A percentile compares a stretch with the other conserved stretches of the same genome.
Evolutionary conservation across 768 basidiomycete species (phyloP).

Genomic region (Mycena latifolia): DNA sequence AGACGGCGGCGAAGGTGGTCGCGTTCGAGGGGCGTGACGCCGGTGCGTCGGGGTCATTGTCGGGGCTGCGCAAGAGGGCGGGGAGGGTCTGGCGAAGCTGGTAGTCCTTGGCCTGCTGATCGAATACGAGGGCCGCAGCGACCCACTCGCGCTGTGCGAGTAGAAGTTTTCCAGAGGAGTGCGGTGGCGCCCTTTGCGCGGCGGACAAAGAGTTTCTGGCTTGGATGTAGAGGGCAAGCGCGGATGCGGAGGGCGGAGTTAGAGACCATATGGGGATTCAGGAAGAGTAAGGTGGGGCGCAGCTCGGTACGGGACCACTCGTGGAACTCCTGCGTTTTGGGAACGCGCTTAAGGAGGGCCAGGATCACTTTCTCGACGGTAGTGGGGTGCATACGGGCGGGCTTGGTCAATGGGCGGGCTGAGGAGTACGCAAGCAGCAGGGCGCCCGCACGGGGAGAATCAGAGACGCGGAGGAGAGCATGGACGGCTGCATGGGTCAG

Average conservation of each 20-base stretch:
- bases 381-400: conserved; percentile 13
- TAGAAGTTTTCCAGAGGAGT: neutral
- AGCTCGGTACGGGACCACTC: conserved; percentile 4
- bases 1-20: conserved; percentile 17
- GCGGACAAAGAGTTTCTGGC: neutral
- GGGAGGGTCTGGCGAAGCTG: conserved; percentile 18
- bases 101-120: conserved; percentile 15
- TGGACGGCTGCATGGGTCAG: conserved; percentile 21
- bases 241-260: conserved; percentile 21
- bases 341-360: conserved; percentile 2
- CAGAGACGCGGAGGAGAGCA: conserved; percentile 15
- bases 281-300: neutral
- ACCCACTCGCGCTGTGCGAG: conserved; percentile 30
- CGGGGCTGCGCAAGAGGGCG: neutral
- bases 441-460: neutral
- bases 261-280: conserved; percentile 8
- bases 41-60: neutral
- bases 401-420: neutral
- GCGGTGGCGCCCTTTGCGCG: neutral
- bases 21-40: conserved; percentile 10
- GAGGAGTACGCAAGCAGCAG: conserved; percentile 1
- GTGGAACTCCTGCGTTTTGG: conserved; percentile 8
- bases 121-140: conserved; percentile 19
- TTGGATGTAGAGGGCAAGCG: conserved; percentile 15
- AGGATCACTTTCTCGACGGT: conserved; percentile 4